Evolutionary conservation across 1,139 yeast species (phyloP), one percentile per base, ranked within the genome.

Genomic region (Ogataea hybrid): DNA sequence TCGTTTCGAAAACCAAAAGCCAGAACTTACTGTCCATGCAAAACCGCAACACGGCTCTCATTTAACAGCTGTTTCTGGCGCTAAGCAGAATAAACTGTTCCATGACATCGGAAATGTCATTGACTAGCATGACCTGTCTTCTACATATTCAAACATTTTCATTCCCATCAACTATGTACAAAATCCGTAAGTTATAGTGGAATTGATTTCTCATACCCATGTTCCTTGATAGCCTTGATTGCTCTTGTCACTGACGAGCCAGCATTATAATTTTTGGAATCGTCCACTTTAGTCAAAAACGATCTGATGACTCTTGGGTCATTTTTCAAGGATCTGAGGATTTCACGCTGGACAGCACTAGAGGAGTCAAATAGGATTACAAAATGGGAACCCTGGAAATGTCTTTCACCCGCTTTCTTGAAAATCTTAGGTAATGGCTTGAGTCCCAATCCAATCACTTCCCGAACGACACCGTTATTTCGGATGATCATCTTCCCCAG

Each of bases 231-330:
- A 9, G 54, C 51, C 35, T 45, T 45, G 27, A 52, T 34, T 10
- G 70, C 67, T 52, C 69, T 67, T 38, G 71, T 72, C 44, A 73
- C 62, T 3, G 86, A 76, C 30, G 79, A 65, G 15, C 81, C 80
- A 11, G 73, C 69, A 52, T 77, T 77, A 49, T 81, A 68, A 31
- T 67, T 67, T 57, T 70, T 70, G 28, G 66, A 67, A 50, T 82
- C 81, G 49, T 85, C 80, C 41, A 83, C 81, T 61, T 79, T 86
- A 43, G 84, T 73, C 32, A 90, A 73, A 47, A 81, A 77, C 22
- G 94, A 79, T 61, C 96, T 76, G 48, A 90, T 78, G 51, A 90
- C 82, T 68, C 97, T 83, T 22, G 97, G 97, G 65, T 90, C 98
- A 51, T 79, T 77, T 58, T 84, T 79, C 54, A 90, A 68, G 4